phyloP scores from a whole-genome alignment of 2,329 filamentous ascomycete genomes.

The Meredithiella fracta region DNA sequence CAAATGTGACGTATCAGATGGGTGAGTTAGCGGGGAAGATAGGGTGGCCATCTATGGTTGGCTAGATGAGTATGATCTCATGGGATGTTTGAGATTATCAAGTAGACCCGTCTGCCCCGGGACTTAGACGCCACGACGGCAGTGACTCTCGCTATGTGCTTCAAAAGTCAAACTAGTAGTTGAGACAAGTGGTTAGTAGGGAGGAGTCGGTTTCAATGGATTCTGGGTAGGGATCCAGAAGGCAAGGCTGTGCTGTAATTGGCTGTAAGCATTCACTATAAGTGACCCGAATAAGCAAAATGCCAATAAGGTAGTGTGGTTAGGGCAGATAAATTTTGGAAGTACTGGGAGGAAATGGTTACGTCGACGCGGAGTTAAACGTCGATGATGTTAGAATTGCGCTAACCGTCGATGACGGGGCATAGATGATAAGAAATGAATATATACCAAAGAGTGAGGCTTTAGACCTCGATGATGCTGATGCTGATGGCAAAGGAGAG shows the following conservation, averaged over 20 bases:
- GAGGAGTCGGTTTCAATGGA: too few relatives aligned
- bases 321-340: background rate
- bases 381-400: background rate
- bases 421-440: background rate
- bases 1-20: too few relatives aligned
- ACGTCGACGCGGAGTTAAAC: background rate
- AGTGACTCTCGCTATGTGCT: too few relatives aligned
- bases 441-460: background rate
- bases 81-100: too few relatives aligned
- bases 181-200: too few relatives aligned
- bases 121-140: too few relatives aligned
- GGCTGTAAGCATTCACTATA: background rate
- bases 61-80: too few relatives aligned
- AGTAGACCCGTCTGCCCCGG: too few relatives aligned
- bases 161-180: too few relatives aligned
- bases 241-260: background rate
- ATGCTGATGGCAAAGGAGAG: too few relatives aligned
- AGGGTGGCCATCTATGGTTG: too few relatives aligned
- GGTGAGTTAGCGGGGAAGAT: too few relatives aligned
- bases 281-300: constrained; percentile 5
- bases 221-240: background rate
- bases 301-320: background rate
- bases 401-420: background rate
- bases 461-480: background rate
- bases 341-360: background rate